A percentile compares a stretch with the other conserved stretches of the same genome.
Evolutionary conservation across 179 eudicot genomes (phyloP).

Genomic region (Sideroxylon spinosum): DNA sequence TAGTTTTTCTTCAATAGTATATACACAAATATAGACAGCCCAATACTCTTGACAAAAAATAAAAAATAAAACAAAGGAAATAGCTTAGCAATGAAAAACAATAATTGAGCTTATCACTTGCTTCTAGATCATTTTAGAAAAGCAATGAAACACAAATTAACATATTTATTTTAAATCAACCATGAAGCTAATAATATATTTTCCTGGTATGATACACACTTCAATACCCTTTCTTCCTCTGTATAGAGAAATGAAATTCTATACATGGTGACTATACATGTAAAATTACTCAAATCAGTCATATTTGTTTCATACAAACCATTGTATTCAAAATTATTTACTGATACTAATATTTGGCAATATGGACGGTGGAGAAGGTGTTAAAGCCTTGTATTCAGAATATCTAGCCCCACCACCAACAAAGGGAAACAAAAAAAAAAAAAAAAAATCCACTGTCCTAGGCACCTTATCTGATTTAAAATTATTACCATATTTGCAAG

Average conservation of each 20-base stretch:
- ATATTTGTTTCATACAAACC: neutral
- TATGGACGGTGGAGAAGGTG: neutral
- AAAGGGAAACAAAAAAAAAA: neutral
- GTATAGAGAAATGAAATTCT: slow-evolving; percentile 1
- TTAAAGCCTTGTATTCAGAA: neutral
- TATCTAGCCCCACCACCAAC: neutral
- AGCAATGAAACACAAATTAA: neutral
- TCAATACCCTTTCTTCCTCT: neutral
- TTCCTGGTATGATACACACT: neutral
- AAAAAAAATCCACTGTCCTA: neutral
- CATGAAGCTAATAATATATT: neutral
- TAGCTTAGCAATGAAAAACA: neutral
- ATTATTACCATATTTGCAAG: slow-evolving; percentile 54
- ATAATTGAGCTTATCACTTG: neutral
- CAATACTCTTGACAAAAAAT: neutral
- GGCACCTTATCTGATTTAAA: neutral
- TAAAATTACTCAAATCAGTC: neutral
- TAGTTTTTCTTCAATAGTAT: too few relatives aligned
- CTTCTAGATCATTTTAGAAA: neutral
- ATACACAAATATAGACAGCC: too few relatives aligned
- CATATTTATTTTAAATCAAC: neutral
- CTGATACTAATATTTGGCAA: neutral
- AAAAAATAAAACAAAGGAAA: neutral
- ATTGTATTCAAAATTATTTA: neutral
- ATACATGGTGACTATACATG: neutral